Conservation (phyloP, 257 asterid species). For the Solanum lycopersicoides region DNA sequence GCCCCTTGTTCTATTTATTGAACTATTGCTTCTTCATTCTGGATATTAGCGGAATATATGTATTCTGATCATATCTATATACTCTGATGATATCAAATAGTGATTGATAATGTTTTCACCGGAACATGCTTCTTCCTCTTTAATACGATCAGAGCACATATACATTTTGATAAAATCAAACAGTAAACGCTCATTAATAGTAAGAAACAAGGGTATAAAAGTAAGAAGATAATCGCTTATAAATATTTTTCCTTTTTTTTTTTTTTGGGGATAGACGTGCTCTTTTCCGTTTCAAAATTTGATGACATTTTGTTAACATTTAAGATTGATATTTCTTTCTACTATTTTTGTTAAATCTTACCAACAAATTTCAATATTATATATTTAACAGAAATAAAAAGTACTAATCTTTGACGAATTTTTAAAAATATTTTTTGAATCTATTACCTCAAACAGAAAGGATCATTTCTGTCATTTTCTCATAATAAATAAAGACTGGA, state of each 20-base stretch:
- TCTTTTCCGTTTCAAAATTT: background rate
- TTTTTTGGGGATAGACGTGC: background rate
- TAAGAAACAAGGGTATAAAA: too few relatives aligned
- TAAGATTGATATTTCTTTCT: background rate
- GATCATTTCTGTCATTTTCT: background rate
- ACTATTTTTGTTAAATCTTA: background rate
- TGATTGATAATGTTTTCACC: background rate
- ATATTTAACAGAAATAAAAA: too few relatives aligned
- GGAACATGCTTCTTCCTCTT: too few relatives aligned
- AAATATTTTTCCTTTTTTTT: too few relatives aligned
- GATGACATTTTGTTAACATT: too few relatives aligned
- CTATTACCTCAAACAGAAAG: background rate
- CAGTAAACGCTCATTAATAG: fast-evolving
- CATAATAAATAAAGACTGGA: background rate
- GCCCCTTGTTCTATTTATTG: background rate
- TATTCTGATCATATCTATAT: too few relatives aligned
- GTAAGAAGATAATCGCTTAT: too few relatives aligned
- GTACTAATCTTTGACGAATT: background rate
- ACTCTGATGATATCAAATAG: background rate
- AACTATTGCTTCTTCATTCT: background rate
- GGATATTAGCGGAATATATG: too few relatives aligned
- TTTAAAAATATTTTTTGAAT: background rate
- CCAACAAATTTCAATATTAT: background rate
- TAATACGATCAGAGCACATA: too few relatives aligned
- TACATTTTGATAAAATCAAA: background rate